These are phyloP conservation scores for Aureobasidium mangrovei DNA, from an alignment of 2,329 filamentous ascomycete species.

Conservation along the genomic window DNA sequence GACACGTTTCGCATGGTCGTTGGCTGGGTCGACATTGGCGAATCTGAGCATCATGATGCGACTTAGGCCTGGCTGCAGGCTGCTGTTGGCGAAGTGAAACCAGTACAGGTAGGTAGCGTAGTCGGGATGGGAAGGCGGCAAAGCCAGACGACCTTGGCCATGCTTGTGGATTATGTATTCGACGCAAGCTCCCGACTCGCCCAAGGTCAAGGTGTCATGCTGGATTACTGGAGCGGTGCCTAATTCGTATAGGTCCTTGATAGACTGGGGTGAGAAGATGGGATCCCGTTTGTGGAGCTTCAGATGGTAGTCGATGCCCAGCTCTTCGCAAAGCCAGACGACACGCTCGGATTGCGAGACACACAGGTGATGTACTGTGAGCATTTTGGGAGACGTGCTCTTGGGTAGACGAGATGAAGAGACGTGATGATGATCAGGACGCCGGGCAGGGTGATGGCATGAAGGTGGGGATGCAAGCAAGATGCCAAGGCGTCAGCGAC, in stretches of 20 bases:
- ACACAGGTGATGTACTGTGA: constrained; percentile 30
- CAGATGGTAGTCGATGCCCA: constrained; percentile 46
- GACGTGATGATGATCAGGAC: not conserved
- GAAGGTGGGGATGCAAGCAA: too few species aligned
- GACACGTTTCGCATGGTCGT: constrained; percentile 25
- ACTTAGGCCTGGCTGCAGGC: constrained; percentile 31
- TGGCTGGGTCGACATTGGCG: constrained; percentile 23
- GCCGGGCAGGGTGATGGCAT: too few species aligned
- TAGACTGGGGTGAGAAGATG: constrained; percentile 24
- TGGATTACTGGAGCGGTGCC: constrained; percentile 53
- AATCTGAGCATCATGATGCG: constrained; percentile 13
- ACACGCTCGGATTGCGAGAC: constrained; percentile 56
- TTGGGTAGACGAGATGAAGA: not conserved
- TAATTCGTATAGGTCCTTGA: constrained; percentile 32
- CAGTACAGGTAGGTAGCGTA: constrained; percentile 58
- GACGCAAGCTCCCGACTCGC: constrained; percentile 51
- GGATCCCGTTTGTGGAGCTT: constrained; percentile 40
- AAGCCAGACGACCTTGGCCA: constrained; percentile 40
- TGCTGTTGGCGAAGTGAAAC: constrained; percentile 48
- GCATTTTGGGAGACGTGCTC: constrained; percentile 23
- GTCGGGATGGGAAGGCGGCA: constrained; percentile 37
- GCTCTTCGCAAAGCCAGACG: constrained; percentile 57
- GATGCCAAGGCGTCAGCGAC: too few species aligned
- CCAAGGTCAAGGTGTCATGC: constrained; percentile 45
- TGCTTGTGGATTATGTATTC: constrained; percentile 54